Percentiles rank a stretch among this genome's conserved stretches.
Evolutionary conservation across 306 rosid species (phyloP).

Genomic region (Astragalus membranaceus): DNA sequence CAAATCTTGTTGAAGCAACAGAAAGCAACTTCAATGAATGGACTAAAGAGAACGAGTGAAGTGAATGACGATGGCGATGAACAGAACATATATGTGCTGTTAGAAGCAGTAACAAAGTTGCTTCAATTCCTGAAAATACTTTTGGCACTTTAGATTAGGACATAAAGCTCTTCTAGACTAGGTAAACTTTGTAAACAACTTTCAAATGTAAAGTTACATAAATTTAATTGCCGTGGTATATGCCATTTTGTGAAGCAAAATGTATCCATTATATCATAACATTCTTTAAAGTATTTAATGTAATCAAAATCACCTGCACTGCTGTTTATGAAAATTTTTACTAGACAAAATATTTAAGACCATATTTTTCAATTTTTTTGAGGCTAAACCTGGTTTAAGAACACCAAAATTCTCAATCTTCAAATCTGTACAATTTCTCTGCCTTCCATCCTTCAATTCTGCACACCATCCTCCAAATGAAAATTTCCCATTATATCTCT

Average conservation of each 20-base stretch:
- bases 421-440: conserved; percentile 34
- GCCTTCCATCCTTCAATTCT: conserved; percentile 26
- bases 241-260: neutral
- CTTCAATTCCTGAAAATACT: no score
- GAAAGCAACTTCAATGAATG: no score
- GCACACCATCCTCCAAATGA: conserved; percentile 78
- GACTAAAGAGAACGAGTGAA: no score
- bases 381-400: conserved; percentile 48
- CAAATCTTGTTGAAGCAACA: no score
- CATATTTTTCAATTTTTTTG: conserved; percentile 53
- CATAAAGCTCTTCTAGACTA: no score
- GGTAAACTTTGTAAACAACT: no score
- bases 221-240: no score
- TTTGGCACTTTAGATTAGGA: no score
- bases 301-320: conserved; percentile 36
- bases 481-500: conserved; percentile 38
- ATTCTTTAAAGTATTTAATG: neutral
- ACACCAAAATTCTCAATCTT: conserved; percentile 47
- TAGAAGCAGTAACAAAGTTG: no score
- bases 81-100: no score
- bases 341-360: conserved; percentile 36
- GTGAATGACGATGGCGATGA: no score
- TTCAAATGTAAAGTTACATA: no score
- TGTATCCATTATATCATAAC: neutral
- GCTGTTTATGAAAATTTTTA: conserved; percentile 41